Base-by-base conservation (phyloP, 1,284 basidiomycete genomes). In the Meripilus lineatus region DNA sequence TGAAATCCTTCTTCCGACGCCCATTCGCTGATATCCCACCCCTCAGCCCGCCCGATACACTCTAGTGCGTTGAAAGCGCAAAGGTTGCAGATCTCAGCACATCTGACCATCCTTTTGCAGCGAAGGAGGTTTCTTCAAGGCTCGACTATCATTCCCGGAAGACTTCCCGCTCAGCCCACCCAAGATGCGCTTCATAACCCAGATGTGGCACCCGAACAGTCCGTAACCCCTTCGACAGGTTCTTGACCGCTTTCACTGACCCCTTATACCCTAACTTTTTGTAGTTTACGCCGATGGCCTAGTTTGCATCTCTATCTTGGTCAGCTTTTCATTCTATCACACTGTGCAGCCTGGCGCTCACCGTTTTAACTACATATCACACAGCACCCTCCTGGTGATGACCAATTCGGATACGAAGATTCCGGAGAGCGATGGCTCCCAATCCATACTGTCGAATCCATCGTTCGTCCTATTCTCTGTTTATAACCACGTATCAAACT, bases 171-270 rank as follows among this genome's bases (percentile, higher is more conserved):
- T 97, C 42, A 71, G 85, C 30, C 95, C 95, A 15, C 95, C 95
- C 30, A 95, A 90, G 79, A 93, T 99, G 91, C 81, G 81, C 45
- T 99, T 99, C 64, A 77, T 89, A 51, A 93, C 93, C 4, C 83
- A 84, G 49, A 98, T 99, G 94, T 98, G 95, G 95, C 95, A 99
- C 68, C 95, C 96, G 11, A 99, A 97, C 67, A 91, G 94, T 95
- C 52, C 58, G 57, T 48, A 32, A 33, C 40, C 10, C 23, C n/a
- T n/a, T n/a, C n/a, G n/a, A n/a, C n/a, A n/a, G n/a, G n/a, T n/a
- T n/a, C n/a, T n/a, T n/a, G n/a, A n/a, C n/a, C n/a, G n/a, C n/a
- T n/a, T n/a, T n/a, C n/a, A n/a, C n/a, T n/a, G n/a, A n/a, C n/a
- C n/a, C n/a, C n/a, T n/a, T 17, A 24, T 40, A 3, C 6, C 18